Conservation (phyloP, 2,329 filamentous ascomycete species). For the Escovopsis sp. region DNA sequence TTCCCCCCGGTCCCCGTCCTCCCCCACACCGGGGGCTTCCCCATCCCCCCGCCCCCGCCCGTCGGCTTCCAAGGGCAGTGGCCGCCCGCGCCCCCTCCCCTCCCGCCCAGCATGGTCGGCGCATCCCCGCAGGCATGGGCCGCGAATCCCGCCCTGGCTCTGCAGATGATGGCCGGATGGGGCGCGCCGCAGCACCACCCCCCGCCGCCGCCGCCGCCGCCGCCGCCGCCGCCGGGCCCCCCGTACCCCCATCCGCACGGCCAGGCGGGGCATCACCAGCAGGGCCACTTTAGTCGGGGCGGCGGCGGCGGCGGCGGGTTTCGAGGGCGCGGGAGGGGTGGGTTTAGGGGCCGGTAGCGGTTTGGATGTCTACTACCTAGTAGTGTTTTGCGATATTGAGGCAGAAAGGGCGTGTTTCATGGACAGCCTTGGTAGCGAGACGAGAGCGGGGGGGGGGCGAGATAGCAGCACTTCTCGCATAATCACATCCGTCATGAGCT, state of each 20-base stretch:
- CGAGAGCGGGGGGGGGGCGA: no score
- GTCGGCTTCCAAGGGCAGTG: slow-evolving; percentile 27
- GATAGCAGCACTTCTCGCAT: no score
- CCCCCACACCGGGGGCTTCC: slow-evolving; percentile 13
- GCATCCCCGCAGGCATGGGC: slow-evolving; percentile 14
- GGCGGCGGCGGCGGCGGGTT: slow-evolving; percentile 13
- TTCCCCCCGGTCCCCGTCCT: slow-evolving; percentile 2
- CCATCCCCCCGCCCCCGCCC: slow-evolving; percentile 16
- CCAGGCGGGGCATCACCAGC: slow-evolving; percentile 6
- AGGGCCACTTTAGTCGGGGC: slow-evolving; percentile 12
- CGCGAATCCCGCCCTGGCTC: slow-evolving; percentile 13
- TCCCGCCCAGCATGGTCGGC: slow-evolving; percentile 8
- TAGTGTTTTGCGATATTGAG: no score
- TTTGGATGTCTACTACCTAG: no score
- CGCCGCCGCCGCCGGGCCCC: slow-evolving; percentile 9
- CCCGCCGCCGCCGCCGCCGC: slow-evolving; percentile 10
- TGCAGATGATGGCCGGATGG: slow-evolving; percentile 15
- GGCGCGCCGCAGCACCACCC: slow-evolving; percentile 1
- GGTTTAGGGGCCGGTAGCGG: slow-evolving; percentile 10
- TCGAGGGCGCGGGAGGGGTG: slow-evolving; percentile 16
- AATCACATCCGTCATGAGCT: no score
- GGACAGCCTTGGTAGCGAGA: no score
- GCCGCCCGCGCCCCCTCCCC: slow-evolving; percentile 23
- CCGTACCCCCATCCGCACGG: not conserved
- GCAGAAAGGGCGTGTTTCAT: no score